A percentile compares a stretch with the other conserved stretches of the same genome.
These are phyloP conservation scores for Neodidymelliopsis sp. DNA, from an alignment of 2,329 filamentous ascomycete genomes.

Conservation along the genomic window DNA sequence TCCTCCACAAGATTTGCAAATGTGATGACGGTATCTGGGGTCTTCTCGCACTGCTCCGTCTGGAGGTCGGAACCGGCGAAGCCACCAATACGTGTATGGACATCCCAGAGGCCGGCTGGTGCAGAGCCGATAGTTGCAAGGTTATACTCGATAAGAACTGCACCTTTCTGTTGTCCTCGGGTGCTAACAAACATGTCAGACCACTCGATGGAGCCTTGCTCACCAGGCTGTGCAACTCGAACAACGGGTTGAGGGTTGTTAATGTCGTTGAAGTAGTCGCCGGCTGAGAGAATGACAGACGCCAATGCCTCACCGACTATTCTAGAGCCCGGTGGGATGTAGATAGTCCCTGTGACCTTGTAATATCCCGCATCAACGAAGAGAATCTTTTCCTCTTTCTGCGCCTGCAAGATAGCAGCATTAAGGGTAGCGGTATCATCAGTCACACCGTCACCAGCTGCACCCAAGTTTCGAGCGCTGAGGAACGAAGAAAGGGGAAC, in stretches of 20 bases:
- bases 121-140: constrained; percentile 61
- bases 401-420: constrained; percentile 70
- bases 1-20: constrained; percentile 60
- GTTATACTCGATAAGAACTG: constrained; percentile 77
- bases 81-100: constrained; percentile 84
- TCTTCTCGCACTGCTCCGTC: constrained; percentile 78
- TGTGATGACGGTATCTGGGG: constrained; percentile 65
- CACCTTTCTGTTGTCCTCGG: constrained; percentile 70
- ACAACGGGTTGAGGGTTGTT: constrained; percentile 68
- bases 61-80: constrained; percentile 80
- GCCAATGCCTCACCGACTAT: constrained; percentile 88
- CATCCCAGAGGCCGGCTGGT: constrained; percentile 81
- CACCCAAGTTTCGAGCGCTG: constrained; percentile 54
- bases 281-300: constrained; percentile 80
- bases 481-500: constrained; percentile 70
- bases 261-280: constrained; percentile 59
- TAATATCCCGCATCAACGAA: constrained; percentile 67
- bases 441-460: constrained; percentile 81
- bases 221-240: constrained; percentile 69
- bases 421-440: constrained; percentile 87
- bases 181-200: constrained; percentile 76
- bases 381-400: constrained; percentile 60
- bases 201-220: constrained; percentile 72
- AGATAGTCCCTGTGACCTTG: constrained; percentile 61
- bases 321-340: constrained; percentile 72